These are phyloP conservation scores for Craspedostauros australis DNA, from an alignment of 108 stramenopile species.

Conservation along the genomic window DNA sequence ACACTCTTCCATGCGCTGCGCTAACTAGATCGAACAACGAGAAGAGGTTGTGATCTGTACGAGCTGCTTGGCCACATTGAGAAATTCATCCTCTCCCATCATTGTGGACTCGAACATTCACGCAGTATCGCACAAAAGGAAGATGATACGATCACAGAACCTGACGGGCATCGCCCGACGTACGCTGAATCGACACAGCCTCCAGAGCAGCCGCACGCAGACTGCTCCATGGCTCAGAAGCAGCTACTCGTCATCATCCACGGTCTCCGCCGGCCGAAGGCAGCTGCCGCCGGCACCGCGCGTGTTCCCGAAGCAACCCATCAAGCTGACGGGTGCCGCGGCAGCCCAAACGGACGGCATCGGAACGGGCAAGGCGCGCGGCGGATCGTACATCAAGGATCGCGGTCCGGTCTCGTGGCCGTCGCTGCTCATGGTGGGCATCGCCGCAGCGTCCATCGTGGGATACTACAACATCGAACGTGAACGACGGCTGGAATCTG, in stretches of 20 bases:
- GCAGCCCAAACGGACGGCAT: slow-evolving; percentile 25
- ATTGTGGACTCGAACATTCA: too few species aligned
- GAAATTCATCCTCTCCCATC: too few species aligned
- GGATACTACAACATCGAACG: slow-evolving; percentile 83
- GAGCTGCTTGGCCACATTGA: too few species aligned
- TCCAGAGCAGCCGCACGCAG: background rate
- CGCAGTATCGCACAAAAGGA: too few species aligned
- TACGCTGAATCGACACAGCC: background rate
- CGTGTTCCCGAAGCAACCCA: background rate
- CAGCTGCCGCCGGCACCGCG: background rate
- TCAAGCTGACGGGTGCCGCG: slow-evolving; percentile 9
- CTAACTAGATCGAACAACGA: too few species aligned
- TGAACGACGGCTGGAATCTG: slow-evolving; percentile 80
- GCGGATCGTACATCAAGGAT: slow-evolving; percentile 22
- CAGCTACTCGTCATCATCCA: background rate
- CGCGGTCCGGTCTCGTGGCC: slow-evolving; percentile 80
- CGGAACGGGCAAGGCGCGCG: slow-evolving; percentile 13
- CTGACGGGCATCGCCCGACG: too few species aligned
- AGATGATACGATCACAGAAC: too few species aligned
- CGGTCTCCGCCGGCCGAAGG: background rate
- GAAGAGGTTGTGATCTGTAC: too few species aligned
- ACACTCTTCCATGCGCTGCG: too few species aligned
- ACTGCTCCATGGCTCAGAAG: background rate
- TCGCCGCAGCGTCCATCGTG: slow-evolving; percentile 74
- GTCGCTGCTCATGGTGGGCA: slow-evolving; percentile 68